Base-by-base conservation (phyloP, 1,284 basidiomycete genomes). In the Uromyces viciae-fabae region DNA sequence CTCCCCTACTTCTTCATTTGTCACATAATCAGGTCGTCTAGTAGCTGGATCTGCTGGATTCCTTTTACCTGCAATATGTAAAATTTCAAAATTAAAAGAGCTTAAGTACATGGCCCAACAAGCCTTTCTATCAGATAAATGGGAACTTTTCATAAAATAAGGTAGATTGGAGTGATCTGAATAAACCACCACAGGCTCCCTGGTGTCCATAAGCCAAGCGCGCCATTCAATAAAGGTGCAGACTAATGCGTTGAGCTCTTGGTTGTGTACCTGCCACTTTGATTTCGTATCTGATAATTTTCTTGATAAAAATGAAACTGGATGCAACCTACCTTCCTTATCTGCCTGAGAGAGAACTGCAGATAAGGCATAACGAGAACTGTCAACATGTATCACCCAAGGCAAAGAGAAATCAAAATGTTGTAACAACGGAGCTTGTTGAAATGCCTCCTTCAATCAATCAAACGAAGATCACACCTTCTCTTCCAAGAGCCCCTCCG, bases 121-220 rank as follows among this genome's bases (percentile, higher is more conserved):
- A 22, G 46, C 22, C 22, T 49, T 49, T 49, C 46, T 11, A 49
- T 49, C 46, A 49, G 46, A 49, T 31, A 60, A 25, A 25, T 22
- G 28, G 19, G 9, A 22, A 60, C 19, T n/a, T 60, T 31, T 31
- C 72, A 52, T 74, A 49, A 74, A 74, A 74, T 54, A 33, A 8
- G 19, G 25, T 36, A 74, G 42, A 33, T 72, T 72, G 15, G 17
- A 7, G 31, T 72, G 69, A 40, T 72, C 69, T 9, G 42, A 72
- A 22, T 19, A 52, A 52, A 72, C 46, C 17, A 31, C 19, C 9
- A 49, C 42, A 5, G 42, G 69, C 8, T 42, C 5, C 22, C 19
- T 7, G 33, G 36, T 49, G 22, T 33, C 28, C 8, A 31, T 52
- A 7, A 72, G 42, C 69, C 69, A 72, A 8, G 36, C 17, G 7